Percentiles rank a stretch among this genome's conserved stretches.
Conservation (phyloP, 768 basidiomycete species). For the Termitomyces sp. region DNA sequence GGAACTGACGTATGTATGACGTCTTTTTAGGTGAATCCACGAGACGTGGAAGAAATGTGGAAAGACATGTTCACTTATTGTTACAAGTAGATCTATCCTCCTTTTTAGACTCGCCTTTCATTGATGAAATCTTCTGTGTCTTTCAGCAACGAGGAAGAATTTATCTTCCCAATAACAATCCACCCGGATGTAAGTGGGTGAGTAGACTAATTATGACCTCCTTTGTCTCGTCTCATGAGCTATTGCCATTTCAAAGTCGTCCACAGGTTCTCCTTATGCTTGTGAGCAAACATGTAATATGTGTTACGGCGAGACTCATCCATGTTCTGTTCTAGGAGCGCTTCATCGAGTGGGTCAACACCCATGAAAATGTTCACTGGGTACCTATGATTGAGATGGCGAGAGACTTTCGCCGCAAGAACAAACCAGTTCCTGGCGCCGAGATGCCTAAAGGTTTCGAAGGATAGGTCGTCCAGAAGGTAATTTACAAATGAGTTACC, state of each 20-base stretch:
- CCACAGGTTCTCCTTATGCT: conserved; percentile 75
- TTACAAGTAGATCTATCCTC: conserved; percentile 37
- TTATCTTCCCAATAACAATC: conserved; percentile 73
- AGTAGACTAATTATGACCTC: conserved; percentile 19
- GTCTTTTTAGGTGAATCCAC: conserved; percentile 45
- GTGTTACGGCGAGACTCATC: background rate
- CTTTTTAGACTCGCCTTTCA: background rate
- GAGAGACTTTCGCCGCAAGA: conserved; percentile 51
- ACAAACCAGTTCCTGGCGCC: conserved; percentile 40
- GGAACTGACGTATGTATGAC: background rate
- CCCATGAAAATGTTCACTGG: conserved; percentile 65
- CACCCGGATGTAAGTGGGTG: conserved; percentile 72
- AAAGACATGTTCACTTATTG: conserved; percentile 69
- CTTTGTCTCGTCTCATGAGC: background rate
- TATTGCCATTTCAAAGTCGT: conserved; percentile 31
- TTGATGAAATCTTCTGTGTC: conserved; percentile 1
- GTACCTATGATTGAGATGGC: conserved; percentile 67
- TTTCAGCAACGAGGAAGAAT: conserved; percentile 52
- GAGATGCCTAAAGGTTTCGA: conserved; percentile 38
- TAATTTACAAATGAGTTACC: background rate
- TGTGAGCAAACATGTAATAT: conserved; percentile 21
- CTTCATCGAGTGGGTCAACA: conserved; percentile 72
- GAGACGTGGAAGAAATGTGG: conserved; percentile 69
- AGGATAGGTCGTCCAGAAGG: background rate
- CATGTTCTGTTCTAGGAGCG: conserved; percentile 38